A percentile compares a stretch with the other conserved stretches of the same genome.
phyloP scores from a whole-genome alignment of 1,284 basidiomycete species.

The Apiotrichum brassicae region DNA sequence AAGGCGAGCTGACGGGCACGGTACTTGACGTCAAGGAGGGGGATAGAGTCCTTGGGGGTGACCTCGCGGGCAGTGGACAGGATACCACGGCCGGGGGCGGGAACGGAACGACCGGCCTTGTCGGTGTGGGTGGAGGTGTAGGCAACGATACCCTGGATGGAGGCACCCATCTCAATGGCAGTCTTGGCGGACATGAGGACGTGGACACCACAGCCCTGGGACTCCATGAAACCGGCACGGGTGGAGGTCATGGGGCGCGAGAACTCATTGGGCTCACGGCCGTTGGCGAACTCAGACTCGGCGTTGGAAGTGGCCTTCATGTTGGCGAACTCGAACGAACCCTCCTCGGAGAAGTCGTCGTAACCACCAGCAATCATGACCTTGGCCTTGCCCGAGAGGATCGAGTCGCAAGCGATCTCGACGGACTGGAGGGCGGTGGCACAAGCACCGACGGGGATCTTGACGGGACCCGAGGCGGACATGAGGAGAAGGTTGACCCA shows the following conservation, averaged over 20 bases:
- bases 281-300: conserved; percentile 94
- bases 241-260: conserved; percentile 95
- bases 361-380: conserved; percentile 99
- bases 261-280: conserved; percentile 97
- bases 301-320: conserved; percentile 99
- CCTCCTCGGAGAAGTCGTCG: conserved; percentile 96
- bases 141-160: conserved; percentile 86
- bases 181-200: conserved; percentile 95
- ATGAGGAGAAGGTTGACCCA: conserved; percentile 93
- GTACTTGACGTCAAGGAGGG: conserved; percentile 75
- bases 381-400: conserved; percentile 92
- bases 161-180: conserved; percentile 85
- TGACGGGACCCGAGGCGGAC: conserved; percentile 93
- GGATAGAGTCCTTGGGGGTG: conserved; percentile 61
- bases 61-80: conserved; percentile 75
- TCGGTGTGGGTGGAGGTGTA: conserved; percentile 97
- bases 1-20: conserved; percentile 84
- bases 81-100: conserved; percentile 85
- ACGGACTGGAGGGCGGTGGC: conserved; percentile 96
- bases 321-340: conserved; percentile 95
- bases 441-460: conserved; percentile 97
- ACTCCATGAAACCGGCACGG: conserved; percentile 95
- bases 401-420: conserved; percentile 95
- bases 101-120: conserved; percentile 90
- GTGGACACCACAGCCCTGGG: conserved; percentile 93